Conservation (phyloP, 2,329 filamentous ascomycete species). For the Basipetospora chlamydospora region DNA sequence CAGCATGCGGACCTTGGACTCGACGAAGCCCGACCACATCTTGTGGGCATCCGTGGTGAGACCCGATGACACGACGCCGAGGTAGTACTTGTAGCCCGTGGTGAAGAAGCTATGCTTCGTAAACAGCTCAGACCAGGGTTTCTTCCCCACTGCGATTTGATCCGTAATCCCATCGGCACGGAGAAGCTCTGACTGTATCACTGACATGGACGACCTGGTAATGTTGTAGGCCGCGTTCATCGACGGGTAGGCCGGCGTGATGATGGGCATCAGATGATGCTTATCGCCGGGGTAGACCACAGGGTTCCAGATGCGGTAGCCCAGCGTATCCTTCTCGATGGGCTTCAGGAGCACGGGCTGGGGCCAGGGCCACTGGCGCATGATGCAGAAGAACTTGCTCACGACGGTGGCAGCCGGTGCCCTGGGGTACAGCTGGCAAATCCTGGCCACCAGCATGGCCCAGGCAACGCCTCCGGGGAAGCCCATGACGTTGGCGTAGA, state of each 20-base stretch:
- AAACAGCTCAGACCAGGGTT: conserved; percentile 79
- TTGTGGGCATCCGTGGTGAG: conserved; percentile 72
- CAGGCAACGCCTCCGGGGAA: conserved; percentile 95
- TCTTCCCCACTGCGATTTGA: conserved; percentile 62
- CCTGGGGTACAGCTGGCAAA: conserved; percentile 91
- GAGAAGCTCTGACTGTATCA: conserved; percentile 72
- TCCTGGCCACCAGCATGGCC: conserved; percentile 92
- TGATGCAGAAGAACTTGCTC: conserved; percentile 85
- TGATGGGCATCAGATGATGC: conserved; percentile 91
- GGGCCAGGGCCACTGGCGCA: conserved; percentile 87
- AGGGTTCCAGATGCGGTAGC: conserved; percentile 88
- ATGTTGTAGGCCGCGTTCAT: conserved; percentile 98
- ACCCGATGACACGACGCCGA: conserved; percentile 73
- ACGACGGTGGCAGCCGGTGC: conserved; percentile 81
- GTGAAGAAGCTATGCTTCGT: conserved; percentile 89
- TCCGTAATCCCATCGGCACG: conserved; percentile 65
- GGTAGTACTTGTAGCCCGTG: conserved; percentile 84
- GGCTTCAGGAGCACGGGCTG: conserved; percentile 81
- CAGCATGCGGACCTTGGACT: conserved; percentile 81
- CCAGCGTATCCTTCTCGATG: conserved; percentile 68
- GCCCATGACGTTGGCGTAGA: conserved; percentile 92
- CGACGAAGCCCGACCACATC: conserved; percentile 80
- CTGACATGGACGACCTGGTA: conserved; percentile 66
- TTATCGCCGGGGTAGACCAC: conserved; percentile 69
- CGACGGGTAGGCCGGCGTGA: conserved; percentile 91